Conservation (phyloP, 768 basidiomycete species). For the Termitomyces sp. region DNA sequence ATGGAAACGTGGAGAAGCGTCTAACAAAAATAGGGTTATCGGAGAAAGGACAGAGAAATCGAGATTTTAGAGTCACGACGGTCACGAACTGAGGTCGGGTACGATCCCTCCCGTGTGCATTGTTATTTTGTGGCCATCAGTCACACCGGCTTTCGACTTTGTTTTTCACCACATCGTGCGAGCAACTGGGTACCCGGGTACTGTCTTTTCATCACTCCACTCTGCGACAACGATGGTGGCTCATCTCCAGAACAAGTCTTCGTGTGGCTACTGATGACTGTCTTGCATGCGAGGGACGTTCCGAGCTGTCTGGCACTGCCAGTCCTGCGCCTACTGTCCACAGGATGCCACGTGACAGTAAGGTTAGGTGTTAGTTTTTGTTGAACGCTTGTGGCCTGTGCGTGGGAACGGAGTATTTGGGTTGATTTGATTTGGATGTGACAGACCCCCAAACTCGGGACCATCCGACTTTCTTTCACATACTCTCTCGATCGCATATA, state of each 20-base stretch:
- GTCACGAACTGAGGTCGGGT: conserved; percentile 13
- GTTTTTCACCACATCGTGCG: conserved; percentile 15
- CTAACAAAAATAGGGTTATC: conserved; percentile 4
- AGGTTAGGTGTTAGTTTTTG: conserved; percentile 26
- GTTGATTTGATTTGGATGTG: conserved; percentile 41
- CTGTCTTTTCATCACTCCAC: background rate
- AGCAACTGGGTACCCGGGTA: background rate
- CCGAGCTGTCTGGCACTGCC: background rate
- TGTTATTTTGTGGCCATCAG: conserved; percentile 16
- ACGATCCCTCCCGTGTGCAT: conserved; percentile 7
- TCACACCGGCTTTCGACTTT: conserved; percentile 15
- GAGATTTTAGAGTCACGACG: conserved; percentile 13
- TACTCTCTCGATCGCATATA: conserved; percentile 42
- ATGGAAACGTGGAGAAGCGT: background rate
- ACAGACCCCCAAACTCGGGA: conserved; percentile 35
- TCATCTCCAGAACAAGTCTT: background rate
- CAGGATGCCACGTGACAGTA: conserved; percentile 27
- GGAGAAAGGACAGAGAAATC: conserved; percentile 2
- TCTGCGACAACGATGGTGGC: background rate
- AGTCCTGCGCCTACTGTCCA: conserved; percentile 1
- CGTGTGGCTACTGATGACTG: background rate
- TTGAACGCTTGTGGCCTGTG: conserved; percentile 35
- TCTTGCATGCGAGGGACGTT: background rate
- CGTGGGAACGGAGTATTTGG: conserved; percentile 35
- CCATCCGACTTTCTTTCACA: conserved; percentile 44